phyloP scores from a whole-genome alignment of 2,329 filamentous ascomycete genomes.

The Fusarium equiseti region DNA sequence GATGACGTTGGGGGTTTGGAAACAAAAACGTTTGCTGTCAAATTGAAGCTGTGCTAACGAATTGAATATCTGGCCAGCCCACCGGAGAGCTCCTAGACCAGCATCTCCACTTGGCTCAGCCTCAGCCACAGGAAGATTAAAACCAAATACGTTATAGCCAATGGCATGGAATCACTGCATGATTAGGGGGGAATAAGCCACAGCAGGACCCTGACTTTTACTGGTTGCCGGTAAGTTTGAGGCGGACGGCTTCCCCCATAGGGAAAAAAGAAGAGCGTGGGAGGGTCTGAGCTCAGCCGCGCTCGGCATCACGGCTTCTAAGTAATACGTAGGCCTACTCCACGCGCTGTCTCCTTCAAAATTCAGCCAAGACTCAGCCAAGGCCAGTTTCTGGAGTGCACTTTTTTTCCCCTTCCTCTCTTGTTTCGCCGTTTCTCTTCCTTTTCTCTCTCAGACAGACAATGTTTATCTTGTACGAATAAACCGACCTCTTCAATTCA shows the following conservation, averaged over 20 bases:
- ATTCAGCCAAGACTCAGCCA: slow-evolving; percentile 36
- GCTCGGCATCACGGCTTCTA: slow-evolving; percentile 49
- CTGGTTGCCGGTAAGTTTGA: slow-evolving; percentile 20
- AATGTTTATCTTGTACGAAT: slow-evolving; percentile 41
- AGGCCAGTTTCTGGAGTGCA: slow-evolving; percentile 28
- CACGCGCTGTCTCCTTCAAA: slow-evolving; percentile 45
- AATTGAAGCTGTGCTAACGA: slow-evolving; percentile 30
- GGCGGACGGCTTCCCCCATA: slow-evolving; percentile 33
- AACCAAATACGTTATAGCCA: slow-evolving; percentile 14
- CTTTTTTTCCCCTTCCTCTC: slow-evolving; percentile 19
- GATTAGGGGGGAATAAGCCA: slow-evolving; percentile 42
- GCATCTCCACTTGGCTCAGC: slow-evolving; percentile 21
- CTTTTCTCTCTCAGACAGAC: slow-evolving; percentile 28
- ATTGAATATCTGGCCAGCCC: slow-evolving; percentile 40
- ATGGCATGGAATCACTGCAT: slow-evolving; percentile 7
- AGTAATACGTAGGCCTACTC: slow-evolving; percentile 46
- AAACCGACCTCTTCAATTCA: slow-evolving; percentile 18
- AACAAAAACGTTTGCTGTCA: slow-evolving; percentile 1
- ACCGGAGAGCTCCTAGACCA: slow-evolving; percentile 31
- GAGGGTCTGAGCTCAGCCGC: slow-evolving; percentile 45
- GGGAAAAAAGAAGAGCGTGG: slow-evolving; percentile 32
- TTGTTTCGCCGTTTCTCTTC: slow-evolving; percentile 10
- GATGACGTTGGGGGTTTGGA: not conserved
- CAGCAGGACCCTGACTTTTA: slow-evolving; percentile 41
- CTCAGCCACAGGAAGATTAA: slow-evolving; percentile 17